Base-by-base conservation (phyloP, 495 filamentous ascomycete species). In the Neurospora sp. region DNA sequence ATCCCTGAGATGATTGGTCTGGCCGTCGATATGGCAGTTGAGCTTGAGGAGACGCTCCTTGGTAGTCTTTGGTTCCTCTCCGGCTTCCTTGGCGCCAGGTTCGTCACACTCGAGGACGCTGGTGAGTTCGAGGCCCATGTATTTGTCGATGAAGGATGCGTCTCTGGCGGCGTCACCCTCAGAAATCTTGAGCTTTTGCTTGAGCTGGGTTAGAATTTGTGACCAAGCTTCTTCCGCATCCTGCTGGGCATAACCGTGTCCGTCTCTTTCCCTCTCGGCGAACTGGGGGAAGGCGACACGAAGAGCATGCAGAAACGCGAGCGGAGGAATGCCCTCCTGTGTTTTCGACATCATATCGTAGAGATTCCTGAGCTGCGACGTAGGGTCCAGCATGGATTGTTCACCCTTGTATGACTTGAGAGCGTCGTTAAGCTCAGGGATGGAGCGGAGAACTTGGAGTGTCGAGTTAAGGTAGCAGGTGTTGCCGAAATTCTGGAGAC, bases 151-250 rank as follows among this genome's bases (percentile, higher is more conserved):
- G 76, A 97, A 98, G 0, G 93, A 93, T 3, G 83, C 78, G 7
- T 90, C 88, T 18, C 76, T 78, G 3, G 82, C 79, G 11, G 83
- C 84, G 4, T 84, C 86, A 2, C 78, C 70, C 4, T 88, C 87
- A 72, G 88, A 88, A 72, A 92, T 83, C 79, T 90, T 92, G 72
- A 98, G 82, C 79, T 92, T 96, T 75, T 91, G 87, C 40, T 92
- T 90, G 66, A 99, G 84, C 79, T 95, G 92, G n/a, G 89, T 89
- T 7, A 99, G 81, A 70, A 99, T 97, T 79, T 98, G 95, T 27
- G 96, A 96, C 93, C 95, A 99, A 20, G 94, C 97, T 80, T 99
- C 96, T 79, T 99, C 96, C 2, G 96, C 96, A 84, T 99, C 96
- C 82, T 99, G 96, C 79, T 99, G 96, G 9, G 95, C 93, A 79